Evolutionary conservation across 2,329 filamentous ascomycete species (phyloP).

Genomic region (Calonectria naviculata): DNA sequence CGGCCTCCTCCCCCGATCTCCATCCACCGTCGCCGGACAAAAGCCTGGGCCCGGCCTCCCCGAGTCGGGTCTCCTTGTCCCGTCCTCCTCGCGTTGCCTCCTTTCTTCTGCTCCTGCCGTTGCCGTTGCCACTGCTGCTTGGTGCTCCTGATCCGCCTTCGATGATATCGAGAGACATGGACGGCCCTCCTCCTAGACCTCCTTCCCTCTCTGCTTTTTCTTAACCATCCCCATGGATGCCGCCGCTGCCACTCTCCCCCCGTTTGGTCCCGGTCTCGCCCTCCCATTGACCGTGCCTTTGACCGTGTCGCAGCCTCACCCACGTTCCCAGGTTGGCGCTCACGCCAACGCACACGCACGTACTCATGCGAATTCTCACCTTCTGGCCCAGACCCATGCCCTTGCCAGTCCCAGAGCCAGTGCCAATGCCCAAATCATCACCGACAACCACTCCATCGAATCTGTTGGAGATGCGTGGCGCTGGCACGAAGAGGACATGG

Average conservation of each 20-base stretch:
- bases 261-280: conserved; percentile 7
- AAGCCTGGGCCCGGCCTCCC: not conserved
- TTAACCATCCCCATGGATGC: conserved; percentile 32
- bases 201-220: conserved; percentile 14
- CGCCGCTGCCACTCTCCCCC: conserved; percentile 14
- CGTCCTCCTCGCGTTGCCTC: not conserved
- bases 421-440: conserved; percentile 19
- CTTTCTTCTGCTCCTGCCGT: not conserved
- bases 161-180: conserved; percentile 28
- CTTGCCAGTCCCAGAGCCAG: conserved; percentile 8
- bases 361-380: conserved; percentile 19
- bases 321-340: conserved; percentile 14
- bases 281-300: conserved; percentile 13
- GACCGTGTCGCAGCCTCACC: conserved; percentile 19
- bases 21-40: not conserved
- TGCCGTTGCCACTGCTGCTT: not conserved
- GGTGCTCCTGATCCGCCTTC: not conserved
- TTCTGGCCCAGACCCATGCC: conserved; percentile 10
- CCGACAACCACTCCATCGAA: conserved; percentile 21
- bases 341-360: conserved; percentile 21
- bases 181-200: conserved; percentile 28
- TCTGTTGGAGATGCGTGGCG: conserved; percentile 28
- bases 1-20: not conserved
- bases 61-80: not conserved
- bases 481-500: conserved; percentile 31